A percentile compares a stretch with the other conserved stretches of the same genome.
Conservation (phyloP, 2,329 filamentous ascomycete species). For the Sporothrix dimorphospora region DNA sequence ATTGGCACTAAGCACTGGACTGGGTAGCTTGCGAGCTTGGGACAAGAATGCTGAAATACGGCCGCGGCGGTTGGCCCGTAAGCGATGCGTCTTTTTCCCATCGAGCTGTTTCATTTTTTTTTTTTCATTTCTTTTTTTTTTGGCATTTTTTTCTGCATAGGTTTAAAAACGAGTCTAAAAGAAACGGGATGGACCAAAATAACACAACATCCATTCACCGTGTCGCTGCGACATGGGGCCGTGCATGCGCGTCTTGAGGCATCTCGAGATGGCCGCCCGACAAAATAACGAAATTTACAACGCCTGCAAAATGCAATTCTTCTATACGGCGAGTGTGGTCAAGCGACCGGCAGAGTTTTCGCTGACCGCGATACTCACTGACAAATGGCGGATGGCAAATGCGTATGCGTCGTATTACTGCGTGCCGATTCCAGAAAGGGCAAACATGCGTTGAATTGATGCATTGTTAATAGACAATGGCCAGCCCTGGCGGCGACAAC, state of each 20-base stretch:
- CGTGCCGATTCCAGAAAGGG: neutral
- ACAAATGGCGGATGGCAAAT: neutral
- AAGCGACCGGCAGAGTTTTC: neutral
- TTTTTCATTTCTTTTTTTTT: neutral
- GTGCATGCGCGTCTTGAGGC: neutral
- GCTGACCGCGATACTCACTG: neutral
- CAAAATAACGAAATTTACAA: neutral
- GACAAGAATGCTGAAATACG: conserved; percentile 5
- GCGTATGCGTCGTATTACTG: neutral
- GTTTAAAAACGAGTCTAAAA: neutral
- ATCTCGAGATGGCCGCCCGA: conserved; percentile 18
- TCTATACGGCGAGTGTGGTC: neutral
- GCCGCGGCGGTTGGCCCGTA: conserved; percentile 17
- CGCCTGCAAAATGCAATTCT: neutral
- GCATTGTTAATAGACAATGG: neutral
- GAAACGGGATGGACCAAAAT: neutral
- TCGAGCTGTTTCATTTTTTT: neutral
- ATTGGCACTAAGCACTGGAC: too few species aligned
- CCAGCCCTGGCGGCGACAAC: neutral
- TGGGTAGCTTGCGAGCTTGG: conserved; percentile 13
- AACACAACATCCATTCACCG: conserved; percentile 7
- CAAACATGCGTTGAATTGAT: neutral
- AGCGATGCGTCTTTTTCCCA: conserved; percentile 23
- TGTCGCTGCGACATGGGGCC: neutral
- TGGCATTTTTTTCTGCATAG: too few species aligned